Conservation (phyloP, 805 yeast genomes). For the Wickerhamomyces queroliae region DNA sequence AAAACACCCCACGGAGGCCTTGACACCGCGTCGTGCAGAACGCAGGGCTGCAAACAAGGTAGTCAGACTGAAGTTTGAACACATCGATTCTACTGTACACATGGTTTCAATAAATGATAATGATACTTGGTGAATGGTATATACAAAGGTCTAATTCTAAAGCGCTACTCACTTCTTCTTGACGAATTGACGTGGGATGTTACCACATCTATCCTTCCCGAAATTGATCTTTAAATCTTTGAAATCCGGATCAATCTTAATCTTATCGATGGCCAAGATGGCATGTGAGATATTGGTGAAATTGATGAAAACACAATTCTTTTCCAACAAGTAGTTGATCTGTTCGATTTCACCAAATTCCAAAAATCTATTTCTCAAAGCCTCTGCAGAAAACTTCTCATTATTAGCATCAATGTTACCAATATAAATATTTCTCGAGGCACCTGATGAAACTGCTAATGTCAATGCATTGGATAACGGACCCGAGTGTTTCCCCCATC, state of each 20-base stretch:
- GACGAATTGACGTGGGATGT: conserved; percentile 73
- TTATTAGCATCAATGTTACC: conserved; percentile 53
- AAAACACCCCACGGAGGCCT: too few species aligned
- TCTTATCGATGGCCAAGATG: conserved; percentile 86
- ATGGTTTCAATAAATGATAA: not conserved
- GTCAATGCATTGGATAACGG: conserved; percentile 83
- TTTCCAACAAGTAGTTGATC: conserved; percentile 78
- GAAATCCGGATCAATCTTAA: conserved; percentile 68
- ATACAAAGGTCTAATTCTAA: not conserved
- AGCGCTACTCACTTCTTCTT: conserved; percentile 2
- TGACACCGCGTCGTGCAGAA: too few species aligned
- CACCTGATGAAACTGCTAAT: conserved; percentile 89
- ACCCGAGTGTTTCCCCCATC: conserved; percentile 98
- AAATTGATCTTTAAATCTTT: conserved; percentile 75
- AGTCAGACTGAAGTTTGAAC: too few species aligned
- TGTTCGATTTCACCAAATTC: conserved; percentile 94
- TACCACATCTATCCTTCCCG: conserved; percentile 95
- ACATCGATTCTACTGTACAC: too few species aligned
- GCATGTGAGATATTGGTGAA: conserved; percentile 90
- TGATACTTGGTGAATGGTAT: not conserved
- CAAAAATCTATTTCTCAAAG: conserved; percentile 66
- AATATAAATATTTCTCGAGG: conserved; percentile 86
- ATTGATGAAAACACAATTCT: conserved; percentile 86
- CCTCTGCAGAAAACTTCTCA: conserved; percentile 40
- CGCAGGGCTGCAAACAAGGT: too few species aligned